These are phyloP conservation scores for Carex cristatella DNA, from an alignment of 176 grass and related monocot species.

Conservation along the genomic window DNA sequence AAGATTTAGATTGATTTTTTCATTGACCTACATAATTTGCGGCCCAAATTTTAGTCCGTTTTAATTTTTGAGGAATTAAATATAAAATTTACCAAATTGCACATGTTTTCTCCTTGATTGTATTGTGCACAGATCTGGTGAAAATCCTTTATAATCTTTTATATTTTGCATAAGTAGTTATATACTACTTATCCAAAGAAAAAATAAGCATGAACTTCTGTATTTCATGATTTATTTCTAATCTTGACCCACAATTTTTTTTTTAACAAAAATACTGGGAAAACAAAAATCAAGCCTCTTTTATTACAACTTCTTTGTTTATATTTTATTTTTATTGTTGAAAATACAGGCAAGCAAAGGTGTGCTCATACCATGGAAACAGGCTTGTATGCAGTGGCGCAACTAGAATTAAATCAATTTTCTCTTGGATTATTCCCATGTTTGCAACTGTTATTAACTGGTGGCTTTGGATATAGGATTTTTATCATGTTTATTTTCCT, in stretches of 20 bases:
- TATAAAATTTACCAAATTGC: background rate
- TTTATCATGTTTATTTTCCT: background rate
- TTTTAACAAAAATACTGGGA: background rate
- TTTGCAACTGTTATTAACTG: constrained; percentile 14
- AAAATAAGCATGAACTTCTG: background rate
- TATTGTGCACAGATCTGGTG: too few relatives aligned
- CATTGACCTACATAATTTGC: background rate
- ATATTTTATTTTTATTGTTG: background rate
- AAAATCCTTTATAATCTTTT: too few relatives aligned
- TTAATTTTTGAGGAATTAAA: background rate
- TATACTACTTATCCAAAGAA: background rate
- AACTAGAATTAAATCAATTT: background rate
- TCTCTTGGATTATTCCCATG: constrained; percentile 27
- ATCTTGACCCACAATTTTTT: too few relatives aligned
- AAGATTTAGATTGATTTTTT: background rate
- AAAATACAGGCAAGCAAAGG: constrained; percentile 37
- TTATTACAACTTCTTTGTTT: background rate
- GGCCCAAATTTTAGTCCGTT: background rate
- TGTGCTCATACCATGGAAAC: constrained; percentile 60
- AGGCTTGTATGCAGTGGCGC: constrained; percentile 42
- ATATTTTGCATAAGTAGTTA: background rate
- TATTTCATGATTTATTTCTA: background rate
- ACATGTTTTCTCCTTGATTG: background rate
- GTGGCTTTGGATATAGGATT: constrained; percentile 12
- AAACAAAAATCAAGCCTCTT: background rate